These are phyloP conservation scores for Phoenix roebelenii DNA, from an alignment of 176 grass and related monocot species.

Conservation along the genomic window DNA sequence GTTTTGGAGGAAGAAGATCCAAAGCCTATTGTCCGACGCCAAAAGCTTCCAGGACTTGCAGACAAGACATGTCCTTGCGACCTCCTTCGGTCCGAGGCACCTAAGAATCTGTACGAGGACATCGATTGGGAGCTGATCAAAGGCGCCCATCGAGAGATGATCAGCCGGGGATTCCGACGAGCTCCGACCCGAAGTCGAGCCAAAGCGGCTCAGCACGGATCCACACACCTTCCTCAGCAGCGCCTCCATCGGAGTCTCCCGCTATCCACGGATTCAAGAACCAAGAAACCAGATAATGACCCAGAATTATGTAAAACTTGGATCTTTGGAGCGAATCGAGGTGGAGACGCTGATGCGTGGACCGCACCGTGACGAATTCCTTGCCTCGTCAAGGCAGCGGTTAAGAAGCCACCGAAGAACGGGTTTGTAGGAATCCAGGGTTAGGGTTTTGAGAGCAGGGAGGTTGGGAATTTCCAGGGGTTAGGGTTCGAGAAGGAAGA, in stretches of 20 bases:
- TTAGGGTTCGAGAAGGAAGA: too few relatives aligned
- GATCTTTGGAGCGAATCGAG: too few relatives aligned
- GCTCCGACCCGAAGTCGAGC: neutral
- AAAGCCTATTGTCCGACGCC: conserved; percentile 66
- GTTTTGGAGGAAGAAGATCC: conserved; percentile 61
- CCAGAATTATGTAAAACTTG: too few relatives aligned
- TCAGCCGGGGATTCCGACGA: conserved; percentile 6
- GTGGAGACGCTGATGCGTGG: too few relatives aligned
- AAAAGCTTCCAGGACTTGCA: conserved; percentile 58
- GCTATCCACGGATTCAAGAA: too few relatives aligned
- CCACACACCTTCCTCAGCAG: conserved; percentile 67
- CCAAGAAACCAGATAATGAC: too few relatives aligned
- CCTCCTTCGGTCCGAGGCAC: conserved; percentile 52
- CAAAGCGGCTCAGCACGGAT: conserved; percentile 40
- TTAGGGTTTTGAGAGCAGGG: too few relatives aligned
- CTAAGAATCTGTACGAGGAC: conserved; percentile 68
- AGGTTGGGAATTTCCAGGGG: too few relatives aligned
- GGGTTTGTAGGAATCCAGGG: too few relatives aligned
- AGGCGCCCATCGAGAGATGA: conserved; percentile 36
- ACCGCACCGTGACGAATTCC: too few relatives aligned
- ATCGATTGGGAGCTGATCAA: conserved; percentile 64
- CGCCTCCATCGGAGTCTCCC: conserved; percentile 30
- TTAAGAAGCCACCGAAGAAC: too few relatives aligned
- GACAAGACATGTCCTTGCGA: conserved; percentile 35
- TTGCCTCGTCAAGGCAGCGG: too few relatives aligned